These are phyloP conservation scores for Scenedesmus sp. DNA, from an alignment of 163 green algal species.

Conservation along the genomic window DNA sequence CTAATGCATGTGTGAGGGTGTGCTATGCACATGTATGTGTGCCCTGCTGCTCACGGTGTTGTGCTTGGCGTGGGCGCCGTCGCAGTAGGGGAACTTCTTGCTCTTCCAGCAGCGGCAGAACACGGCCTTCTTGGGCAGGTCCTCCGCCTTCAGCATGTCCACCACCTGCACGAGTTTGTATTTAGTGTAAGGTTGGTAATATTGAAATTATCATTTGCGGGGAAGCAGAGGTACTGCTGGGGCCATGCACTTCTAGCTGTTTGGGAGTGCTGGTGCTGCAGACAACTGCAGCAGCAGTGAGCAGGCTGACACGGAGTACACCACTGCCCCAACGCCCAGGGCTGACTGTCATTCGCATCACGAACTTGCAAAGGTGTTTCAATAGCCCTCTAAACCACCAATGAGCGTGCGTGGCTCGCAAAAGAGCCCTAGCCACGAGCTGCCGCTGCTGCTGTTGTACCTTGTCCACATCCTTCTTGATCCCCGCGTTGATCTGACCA, in stretches of 20 bases:
- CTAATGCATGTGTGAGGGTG: neutral
- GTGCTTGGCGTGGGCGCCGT: slow-evolving; percentile 70
- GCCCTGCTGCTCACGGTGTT: slow-evolving; percentile 62
- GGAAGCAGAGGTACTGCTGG: neutral
- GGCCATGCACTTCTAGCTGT: neutral
- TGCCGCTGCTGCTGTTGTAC: slow-evolving; percentile 36
- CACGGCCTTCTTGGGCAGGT: slow-evolving; percentile 68
- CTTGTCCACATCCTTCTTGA: slow-evolving; percentile 74
- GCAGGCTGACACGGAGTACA: neutral
- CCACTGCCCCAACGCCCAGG: neutral
- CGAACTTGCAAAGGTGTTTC: neutral
- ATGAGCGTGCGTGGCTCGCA: neutral
- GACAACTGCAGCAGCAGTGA: neutral
- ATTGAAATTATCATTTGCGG: neutral
- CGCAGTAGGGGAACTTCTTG: slow-evolving; percentile 72
- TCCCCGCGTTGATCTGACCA: slow-evolving; percentile 68
- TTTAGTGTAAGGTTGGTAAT: neutral
- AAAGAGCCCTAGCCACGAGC: neutral
- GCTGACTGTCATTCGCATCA: neutral
- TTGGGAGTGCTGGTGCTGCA: neutral
- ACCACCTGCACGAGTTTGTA: slow-evolving; percentile 30
- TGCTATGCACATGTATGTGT: neutral
- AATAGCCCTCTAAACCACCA: neutral
- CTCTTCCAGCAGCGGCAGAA: slow-evolving; percentile 78
- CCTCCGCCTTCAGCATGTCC: slow-evolving; percentile 61